Conservation (phyloP, 2,329 filamentous ascomycete genomes). For the Tolypocladium tundrense region DNA sequence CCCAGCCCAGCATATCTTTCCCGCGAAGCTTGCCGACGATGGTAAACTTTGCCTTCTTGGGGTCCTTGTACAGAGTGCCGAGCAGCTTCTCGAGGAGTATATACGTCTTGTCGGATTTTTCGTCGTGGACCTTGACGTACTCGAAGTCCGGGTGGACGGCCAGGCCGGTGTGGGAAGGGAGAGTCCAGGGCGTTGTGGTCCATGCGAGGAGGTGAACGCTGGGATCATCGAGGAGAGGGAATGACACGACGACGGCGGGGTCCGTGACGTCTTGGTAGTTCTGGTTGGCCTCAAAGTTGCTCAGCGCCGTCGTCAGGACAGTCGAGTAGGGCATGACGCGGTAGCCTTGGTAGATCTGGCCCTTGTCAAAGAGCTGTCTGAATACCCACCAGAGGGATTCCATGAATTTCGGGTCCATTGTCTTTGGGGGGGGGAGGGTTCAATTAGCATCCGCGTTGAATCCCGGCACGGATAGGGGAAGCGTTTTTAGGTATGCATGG, state of each 20-base stretch:
- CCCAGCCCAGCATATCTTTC: slow-evolving; percentile 77
- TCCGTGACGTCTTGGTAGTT: slow-evolving; percentile 93
- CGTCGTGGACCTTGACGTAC: slow-evolving; percentile 78
- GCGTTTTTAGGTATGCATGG: not conserved
- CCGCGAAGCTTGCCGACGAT: slow-evolving; percentile 71
- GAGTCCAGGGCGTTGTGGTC: slow-evolving; percentile 82
- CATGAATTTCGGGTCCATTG: slow-evolving; percentile 94
- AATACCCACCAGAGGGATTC: slow-evolving; percentile 96
- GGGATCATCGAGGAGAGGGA: slow-evolving; percentile 70
- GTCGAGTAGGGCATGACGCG: slow-evolving; percentile 95
- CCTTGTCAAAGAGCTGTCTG: slow-evolving; percentile 86
- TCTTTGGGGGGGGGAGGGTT: slow-evolving; percentile 35
- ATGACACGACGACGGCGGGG: slow-evolving; percentile 79
- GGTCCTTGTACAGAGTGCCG: slow-evolving; percentile 80
- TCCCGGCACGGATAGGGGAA: not conserved
- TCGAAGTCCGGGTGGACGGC: slow-evolving; percentile 75
- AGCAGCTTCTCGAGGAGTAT: slow-evolving; percentile 76
- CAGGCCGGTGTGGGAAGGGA: slow-evolving; percentile 71
- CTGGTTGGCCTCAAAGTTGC: slow-evolving; percentile 88
- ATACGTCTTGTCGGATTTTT: slow-evolving; percentile 72
- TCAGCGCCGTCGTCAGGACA: slow-evolving; percentile 76
- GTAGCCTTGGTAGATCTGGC: slow-evolving; percentile 79
- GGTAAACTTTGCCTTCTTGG: slow-evolving; percentile 90
- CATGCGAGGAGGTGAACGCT: slow-evolving; percentile 70
- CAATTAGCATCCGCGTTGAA: not conserved